Evolutionary conservation across 768 basidiomycete species (phyloP).

Genomic region (Fibroporia radiculosa): DNA sequence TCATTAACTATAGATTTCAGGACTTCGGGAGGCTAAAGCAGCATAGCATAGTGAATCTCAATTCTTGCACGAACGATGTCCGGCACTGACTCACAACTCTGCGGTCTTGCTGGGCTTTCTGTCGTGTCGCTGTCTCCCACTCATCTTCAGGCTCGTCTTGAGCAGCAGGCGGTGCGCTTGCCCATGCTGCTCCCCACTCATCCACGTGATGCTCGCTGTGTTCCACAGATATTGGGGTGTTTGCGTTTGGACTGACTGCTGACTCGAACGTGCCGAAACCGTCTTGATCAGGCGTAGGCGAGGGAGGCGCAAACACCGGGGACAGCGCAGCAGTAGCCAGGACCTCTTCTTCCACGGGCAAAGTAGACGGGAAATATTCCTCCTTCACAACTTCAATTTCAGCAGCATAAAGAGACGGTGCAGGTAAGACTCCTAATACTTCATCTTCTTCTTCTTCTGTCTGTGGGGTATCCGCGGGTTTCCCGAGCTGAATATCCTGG

Average conservation of each 20-base stretch:
- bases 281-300: conserved; percentile 33
- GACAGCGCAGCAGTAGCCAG: background rate
- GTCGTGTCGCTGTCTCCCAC: conserved; percentile 56
- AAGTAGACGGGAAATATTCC: background rate
- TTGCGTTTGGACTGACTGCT: conserved; percentile 25
- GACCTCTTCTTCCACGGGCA: background rate
- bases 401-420: background rate
- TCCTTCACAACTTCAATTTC: background rate
- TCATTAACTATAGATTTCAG: conserved; percentile 47
- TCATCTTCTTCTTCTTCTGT: background rate
- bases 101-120: conserved; percentile 52
- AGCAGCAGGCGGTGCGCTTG: conserved; percentile 4
- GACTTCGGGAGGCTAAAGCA: conserved; percentile 57
- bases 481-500: conserved; percentile 30
- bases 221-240: conserved; percentile 32
- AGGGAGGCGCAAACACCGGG: background rate
- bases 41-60: background rate
- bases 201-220: conserved; percentile 14
- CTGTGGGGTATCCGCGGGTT: conserved; percentile 8
- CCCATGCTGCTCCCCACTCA: conserved; percentile 26
- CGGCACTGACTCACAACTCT: conserved; percentile 50
- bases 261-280: conserved; percentile 54
- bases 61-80: background rate
- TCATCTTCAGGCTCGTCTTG: conserved; percentile 41
- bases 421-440: background rate